Evolutionary conservation across 2,329 filamentous ascomycete species (phyloP).

Genomic region (Drechmeria coniospora): DNA sequence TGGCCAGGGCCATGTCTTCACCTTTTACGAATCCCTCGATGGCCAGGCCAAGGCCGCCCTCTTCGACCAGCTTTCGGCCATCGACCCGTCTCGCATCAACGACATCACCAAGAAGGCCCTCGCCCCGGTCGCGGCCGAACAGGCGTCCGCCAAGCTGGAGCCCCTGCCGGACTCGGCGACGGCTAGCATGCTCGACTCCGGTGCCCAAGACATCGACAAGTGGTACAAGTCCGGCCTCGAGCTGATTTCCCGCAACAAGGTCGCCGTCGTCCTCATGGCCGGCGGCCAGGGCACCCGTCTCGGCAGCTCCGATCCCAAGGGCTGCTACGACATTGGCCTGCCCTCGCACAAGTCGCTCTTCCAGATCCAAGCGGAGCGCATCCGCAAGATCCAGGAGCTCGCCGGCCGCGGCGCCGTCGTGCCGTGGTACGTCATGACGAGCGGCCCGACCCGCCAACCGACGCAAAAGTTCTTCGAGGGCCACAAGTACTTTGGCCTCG

Average conservation of each 20-base stretch:
- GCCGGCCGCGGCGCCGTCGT: constrained; percentile 51
- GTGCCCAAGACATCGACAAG: constrained; percentile 56
- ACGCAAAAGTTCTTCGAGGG: constrained; percentile 91
- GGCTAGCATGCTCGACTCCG: constrained; percentile 84
- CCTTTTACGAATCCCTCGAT: constrained; percentile 68
- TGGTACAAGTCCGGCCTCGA: constrained; percentile 80
- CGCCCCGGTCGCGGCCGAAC: constrained; percentile 53
- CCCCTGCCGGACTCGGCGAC: constrained; percentile 75
- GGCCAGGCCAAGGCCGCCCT: constrained; percentile 59
- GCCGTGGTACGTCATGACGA: constrained; percentile 99
- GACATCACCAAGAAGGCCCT: constrained; percentile 69
- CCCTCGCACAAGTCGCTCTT: constrained; percentile 90
- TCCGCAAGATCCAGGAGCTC: constrained; percentile 69
- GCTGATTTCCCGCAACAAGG: constrained; percentile 59
- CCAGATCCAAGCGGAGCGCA: constrained; percentile 93
- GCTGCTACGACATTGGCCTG: constrained; percentile 91
- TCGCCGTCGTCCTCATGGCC: constrained; percentile 87
- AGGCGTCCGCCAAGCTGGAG: constrained; percentile 48
- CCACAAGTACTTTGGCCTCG: constrained; percentile 80
- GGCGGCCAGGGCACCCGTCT: constrained; percentile 91
- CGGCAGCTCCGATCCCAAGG: constrained; percentile 90
- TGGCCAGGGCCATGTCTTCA: constrained; percentile 65
- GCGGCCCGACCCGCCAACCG: constrained; percentile 76
- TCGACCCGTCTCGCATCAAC: constrained; percentile 81
- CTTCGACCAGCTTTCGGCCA: constrained; percentile 64